Evolutionary conservation across 331 rosid genomes (phyloP), one percentile per base, ranked within the genome.

Genomic region (Arachis monticola): DNA sequence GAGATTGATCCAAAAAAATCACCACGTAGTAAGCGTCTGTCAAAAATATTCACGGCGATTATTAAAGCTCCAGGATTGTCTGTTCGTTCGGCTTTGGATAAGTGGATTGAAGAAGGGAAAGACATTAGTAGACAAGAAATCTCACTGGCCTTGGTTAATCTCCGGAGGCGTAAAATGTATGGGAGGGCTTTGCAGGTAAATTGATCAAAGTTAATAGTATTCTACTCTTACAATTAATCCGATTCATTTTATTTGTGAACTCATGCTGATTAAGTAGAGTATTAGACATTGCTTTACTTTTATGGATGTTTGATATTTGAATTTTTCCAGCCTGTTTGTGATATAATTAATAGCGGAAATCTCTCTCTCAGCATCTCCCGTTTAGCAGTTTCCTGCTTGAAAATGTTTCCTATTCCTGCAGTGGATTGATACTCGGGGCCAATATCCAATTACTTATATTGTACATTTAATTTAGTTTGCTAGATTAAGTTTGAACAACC

Each of bases 121-220:
- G 79, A 85, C 22, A 17, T 93, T 56, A 57, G 50, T 60, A 78
- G 84, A 68, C 14, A 63, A 44, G 90, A 83, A 44, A 70, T 93
- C 81, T 6, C 74, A 2, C 17, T 14, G n/a, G 73, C 91, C 72
- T 22, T 88, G 87, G 8, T 38, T 67, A 66, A 64, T 78, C 89
- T 93, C 79, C 96, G 97, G 6, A 82, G 7, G 73, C 84, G 87
- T 12, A 78, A 51, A 75, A 84, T 93, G 96, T 89, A 59, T 74
- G 89, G 91, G 64, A 82, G 77, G 83, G 93, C 97, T 69, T 76
- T 93, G 75, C 96, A 91, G 98, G 98, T 93, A 78, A 83, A 75
- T 67, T 4, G 4, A 50, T 12, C 10, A 41, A 12, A 10, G 46
- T 48, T 73, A 35, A 44, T 27, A 46, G 45, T 38, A 46, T 82